Evolutionary conservation across 2,329 filamentous ascomycete genomes (phyloP).

Genomic region (Penicillium sp.): DNA sequence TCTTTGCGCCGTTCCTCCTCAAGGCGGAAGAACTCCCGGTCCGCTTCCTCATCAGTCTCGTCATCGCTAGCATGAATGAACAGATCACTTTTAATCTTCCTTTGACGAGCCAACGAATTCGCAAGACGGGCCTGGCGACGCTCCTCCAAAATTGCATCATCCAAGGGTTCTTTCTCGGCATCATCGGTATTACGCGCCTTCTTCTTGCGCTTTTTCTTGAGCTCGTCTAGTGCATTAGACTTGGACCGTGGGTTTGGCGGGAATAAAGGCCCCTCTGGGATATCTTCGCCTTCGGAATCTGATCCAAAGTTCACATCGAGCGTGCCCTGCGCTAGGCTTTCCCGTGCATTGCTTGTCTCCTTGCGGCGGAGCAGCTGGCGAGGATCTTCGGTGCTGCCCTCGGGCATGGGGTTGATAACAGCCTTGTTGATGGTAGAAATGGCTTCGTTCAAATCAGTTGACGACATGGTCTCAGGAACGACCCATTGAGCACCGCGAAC

Average conservation of each 20-base stretch:
- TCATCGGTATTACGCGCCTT: constrained; percentile 50
- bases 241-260: constrained; percentile 59
- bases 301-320: constrained; percentile 70
- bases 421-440: constrained; percentile 77
- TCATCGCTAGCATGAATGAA: constrained; percentile 87
- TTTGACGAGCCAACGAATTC: constrained; percentile 76
- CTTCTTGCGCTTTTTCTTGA: constrained; percentile 67
- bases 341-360: constrained; percentile 48
- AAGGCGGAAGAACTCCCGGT: constrained; percentile 75
- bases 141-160: constrained; percentile 65
- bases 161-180: constrained; percentile 62
- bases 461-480: constrained; percentile 69
- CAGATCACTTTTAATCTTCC: constrained; percentile 81
- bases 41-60: constrained; percentile 78
- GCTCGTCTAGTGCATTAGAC: constrained; percentile 60
- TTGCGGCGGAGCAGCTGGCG: constrained; percentile 81
- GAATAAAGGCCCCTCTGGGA: constrained; percentile 69
- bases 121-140: constrained; percentile 67
- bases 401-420: constrained; percentile 77
- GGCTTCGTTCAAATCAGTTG: constrained; percentile 70
- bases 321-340: constrained; percentile 40
- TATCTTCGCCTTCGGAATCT: constrained; percentile 68
- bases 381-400: constrained; percentile 75
- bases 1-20: constrained; percentile 72
- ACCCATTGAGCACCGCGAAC: constrained; percentile 79